Evolutionary conservation across 306 rosid species (phyloP), one percentile per base, ranked within the genome.

Genomic region (Gastrolobium villosum): DNA sequence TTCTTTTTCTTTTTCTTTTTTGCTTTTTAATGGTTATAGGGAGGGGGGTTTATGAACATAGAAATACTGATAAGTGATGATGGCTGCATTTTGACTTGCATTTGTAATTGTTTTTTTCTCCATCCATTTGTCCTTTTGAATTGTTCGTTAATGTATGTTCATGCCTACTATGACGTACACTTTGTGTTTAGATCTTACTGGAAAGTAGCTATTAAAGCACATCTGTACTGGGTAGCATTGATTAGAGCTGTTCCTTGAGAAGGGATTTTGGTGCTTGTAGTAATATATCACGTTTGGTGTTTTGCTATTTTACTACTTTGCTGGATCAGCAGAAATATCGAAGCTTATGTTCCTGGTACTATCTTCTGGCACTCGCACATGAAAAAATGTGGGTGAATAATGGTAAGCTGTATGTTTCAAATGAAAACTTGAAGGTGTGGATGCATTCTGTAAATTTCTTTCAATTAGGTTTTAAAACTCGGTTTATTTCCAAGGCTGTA

Each of bases 321-420:
- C 63, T 76, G 79, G 76, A 73, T 77, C 83, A 67, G 70, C 77
- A 35, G 39, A 48, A 39, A 53, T 30, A 74, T 73, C 62, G 32
- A 40, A 53, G 56, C 43, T 15, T 48, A 36, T 28, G 40, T 71
- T 72, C 35, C 70, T 53, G 64, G 78, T 74, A 62, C 61, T 78
- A 70, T 74, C 82, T 81, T 53, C 30, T 69, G 65, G 80, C 74
- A 52, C 75, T 8, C 15, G 6, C 46, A 60, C 37, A 14, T n/a
- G 56, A 54, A 43, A 52, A 72, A 69, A 20, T 34, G 14, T 53
- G 72, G 80, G 46, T 72, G 66, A 36, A 54, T 57, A 44, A 26
- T 75, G 83, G 77, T 76, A 75, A 70, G 74, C 46, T 67, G 53
- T 49, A 14, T 57, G 59, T 82, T 75, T 64, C 64, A 78, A 73